Conservation (phyloP, 1,284 basidiomycete genomes). For the Moniliophthora roreri region DNA sequence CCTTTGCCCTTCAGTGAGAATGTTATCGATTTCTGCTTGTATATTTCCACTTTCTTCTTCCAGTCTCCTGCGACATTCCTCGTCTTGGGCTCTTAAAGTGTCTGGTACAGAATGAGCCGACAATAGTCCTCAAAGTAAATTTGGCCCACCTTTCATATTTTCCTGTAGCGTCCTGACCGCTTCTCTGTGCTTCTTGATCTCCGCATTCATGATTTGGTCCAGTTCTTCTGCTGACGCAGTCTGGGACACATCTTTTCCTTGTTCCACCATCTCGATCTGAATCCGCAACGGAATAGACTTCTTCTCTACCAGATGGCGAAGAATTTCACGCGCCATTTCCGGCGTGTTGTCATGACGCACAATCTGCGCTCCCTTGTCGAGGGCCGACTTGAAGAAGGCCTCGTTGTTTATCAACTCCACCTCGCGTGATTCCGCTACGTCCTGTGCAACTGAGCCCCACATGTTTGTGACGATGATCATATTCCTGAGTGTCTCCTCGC, state of each 20-base stretch:
- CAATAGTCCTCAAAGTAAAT: too few species aligned
- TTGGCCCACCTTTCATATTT: constrained; percentile 30
- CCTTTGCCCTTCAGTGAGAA: too few species aligned
- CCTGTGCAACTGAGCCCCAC: constrained; percentile 39
- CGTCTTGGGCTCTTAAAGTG: too few species aligned
- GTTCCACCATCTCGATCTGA: constrained; percentile 40
- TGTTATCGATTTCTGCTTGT: too few species aligned
- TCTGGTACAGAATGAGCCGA: too few species aligned
- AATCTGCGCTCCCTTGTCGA: constrained; percentile 37
- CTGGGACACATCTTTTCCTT: constrained; percentile 35
- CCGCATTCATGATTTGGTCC: constrained; percentile 33
- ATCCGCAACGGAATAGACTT: constrained; percentile 36
- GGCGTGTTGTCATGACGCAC: constrained; percentile 32
- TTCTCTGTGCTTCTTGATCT: constrained; percentile 31
- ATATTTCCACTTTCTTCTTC: too few species aligned
- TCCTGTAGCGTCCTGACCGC: constrained; percentile 34
- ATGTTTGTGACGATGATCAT: constrained; percentile 46
- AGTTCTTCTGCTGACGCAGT: constrained; percentile 42
- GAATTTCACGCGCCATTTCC: constrained; percentile 26
- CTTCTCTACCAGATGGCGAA: constrained; percentile 31
- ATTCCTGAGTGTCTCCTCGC: constrained; percentile 40
- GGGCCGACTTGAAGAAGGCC: constrained; percentile 37
- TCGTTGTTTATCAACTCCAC: constrained; percentile 31
- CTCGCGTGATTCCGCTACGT: constrained; percentile 35
- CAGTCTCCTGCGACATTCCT: too few species aligned